Percentiles rank a stretch among this genome's conserved stretches.
Evolutionary conservation across 352 stramenopile species (phyloP).

Genomic region (Discostella stelligera): DNA sequence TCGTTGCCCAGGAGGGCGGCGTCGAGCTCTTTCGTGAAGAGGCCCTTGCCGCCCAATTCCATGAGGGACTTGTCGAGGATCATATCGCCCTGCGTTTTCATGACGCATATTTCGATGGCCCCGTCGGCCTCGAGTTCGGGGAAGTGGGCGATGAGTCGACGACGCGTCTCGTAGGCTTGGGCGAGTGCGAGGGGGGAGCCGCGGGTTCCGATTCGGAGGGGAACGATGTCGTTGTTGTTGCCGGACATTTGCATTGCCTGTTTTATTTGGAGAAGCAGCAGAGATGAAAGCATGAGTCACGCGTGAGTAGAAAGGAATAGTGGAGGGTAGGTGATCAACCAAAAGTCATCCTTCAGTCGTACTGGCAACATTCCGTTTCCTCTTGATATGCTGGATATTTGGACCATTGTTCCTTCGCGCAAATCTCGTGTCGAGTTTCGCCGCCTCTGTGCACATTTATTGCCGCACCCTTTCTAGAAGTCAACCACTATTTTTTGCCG

Average conservation of each 20-base stretch:
- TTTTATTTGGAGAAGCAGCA: neutral
- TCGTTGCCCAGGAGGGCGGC: conserved; percentile 85
- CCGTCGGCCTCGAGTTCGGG: conserved; percentile 79
- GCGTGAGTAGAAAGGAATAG: neutral
- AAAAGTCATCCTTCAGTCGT: no score
- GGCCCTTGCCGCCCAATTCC: conserved; percentile 89
- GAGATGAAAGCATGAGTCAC: neutral
- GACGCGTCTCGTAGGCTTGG: conserved; percentile 84
- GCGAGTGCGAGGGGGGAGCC: conserved; percentile 87
- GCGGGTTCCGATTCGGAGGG: conserved; percentile 86
- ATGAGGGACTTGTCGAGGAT: conserved; percentile 90
- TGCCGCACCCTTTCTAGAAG: neutral
- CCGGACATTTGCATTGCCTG: conserved; percentile 75
- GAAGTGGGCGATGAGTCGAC: conserved; percentile 79
- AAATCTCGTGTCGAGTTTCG: no score
- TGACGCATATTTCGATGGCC: conserved; percentile 85
- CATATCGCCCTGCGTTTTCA: conserved; percentile 90
- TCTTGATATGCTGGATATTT: no score
- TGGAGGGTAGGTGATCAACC: neutral
- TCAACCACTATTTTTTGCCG: neutral
- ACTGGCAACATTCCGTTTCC: no score
- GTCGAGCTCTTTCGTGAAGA: conserved; percentile 92
- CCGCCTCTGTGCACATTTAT: no score
- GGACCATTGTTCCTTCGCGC: no score
- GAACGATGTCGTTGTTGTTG: conserved; percentile 62